A percentile compares a stretch with the other conserved stretches of the same genome.
Evolutionary conservation across 768 basidiomycete species (phyloP).

Genomic region (Mycena amicta): DNA sequence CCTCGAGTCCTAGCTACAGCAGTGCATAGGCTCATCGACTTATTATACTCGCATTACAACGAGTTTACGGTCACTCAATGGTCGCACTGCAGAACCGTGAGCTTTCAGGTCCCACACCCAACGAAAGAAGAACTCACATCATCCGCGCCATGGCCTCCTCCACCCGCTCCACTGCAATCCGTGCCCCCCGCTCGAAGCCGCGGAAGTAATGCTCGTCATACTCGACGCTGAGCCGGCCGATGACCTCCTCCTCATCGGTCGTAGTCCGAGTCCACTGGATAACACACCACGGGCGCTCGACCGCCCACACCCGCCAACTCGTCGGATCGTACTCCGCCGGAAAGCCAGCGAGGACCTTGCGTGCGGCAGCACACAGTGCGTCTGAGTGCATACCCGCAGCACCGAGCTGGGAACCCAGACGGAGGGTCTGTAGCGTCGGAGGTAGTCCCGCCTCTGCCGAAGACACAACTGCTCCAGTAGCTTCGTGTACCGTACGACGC

Average conservation of each 20-base stretch:
- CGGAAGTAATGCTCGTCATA: constrained; percentile 17
- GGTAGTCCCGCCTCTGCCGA: not conserved
- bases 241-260: no score
- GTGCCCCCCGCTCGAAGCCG: constrained; percentile 15
- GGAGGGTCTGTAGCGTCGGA: not conserved
- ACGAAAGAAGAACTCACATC: not conserved
- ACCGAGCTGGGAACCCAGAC: constrained; percentile 12
- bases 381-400: not conserved
- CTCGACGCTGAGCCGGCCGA: constrained; percentile 4
- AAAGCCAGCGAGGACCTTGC: constrained; percentile 1
- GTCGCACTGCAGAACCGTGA: no score
- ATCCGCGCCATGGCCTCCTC: constrained; percentile 8
- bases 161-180: constrained; percentile 1
- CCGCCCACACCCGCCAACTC: constrained; percentile 18
- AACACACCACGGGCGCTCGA: constrained; percentile 17
- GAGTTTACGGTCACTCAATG: no score
- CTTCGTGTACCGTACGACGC: not conserved
- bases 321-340: constrained; percentile 16
- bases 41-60: no score
- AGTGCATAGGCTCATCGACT: no score
- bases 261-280: constrained; percentile 9
- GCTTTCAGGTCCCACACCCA: no score
- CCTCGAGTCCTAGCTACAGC: no score
- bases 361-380: constrained; percentile 1
- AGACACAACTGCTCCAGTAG: not conserved